These are phyloP conservation scores for Eimeria acervulina DNA, from an alignment of 169 alveolate genomes.

Conservation along the genomic window DNA sequence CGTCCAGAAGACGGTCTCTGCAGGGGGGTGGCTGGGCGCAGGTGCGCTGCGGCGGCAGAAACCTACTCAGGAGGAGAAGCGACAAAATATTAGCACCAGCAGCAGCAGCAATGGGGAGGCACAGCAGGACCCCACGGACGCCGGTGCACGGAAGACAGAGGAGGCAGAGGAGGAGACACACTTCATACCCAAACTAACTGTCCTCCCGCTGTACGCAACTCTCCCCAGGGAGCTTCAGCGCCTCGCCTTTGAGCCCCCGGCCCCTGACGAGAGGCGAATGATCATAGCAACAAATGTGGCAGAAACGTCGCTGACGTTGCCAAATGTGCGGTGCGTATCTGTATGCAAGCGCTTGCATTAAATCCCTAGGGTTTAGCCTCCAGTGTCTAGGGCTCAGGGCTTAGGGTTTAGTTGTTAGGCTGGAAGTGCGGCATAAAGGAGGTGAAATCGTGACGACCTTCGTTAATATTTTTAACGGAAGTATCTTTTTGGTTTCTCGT, in stretches of 20 bases:
- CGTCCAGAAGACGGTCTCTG: not conserved
- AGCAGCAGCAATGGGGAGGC: not conserved
- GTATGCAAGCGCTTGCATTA: not conserved
- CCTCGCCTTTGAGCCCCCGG: slow-evolving; percentile 91
- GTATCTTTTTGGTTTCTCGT: not conserved
- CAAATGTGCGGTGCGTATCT: slow-evolving; percentile 93
- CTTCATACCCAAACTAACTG: slow-evolving; percentile 54
- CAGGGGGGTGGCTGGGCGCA: slow-evolving; percentile 76
- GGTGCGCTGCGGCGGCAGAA: slow-evolving; percentile 36
- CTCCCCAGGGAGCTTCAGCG: slow-evolving; percentile 83
- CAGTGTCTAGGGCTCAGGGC: not conserved
- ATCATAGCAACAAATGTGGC: slow-evolving; percentile 99
- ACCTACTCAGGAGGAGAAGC: not conserved
- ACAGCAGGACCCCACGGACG: not conserved
- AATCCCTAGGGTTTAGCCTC: not conserved
- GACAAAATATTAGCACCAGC: not conserved
- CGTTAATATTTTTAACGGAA: not conserved
- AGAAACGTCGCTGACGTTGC: slow-evolving; percentile 99
- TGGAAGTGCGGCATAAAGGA: not conserved
- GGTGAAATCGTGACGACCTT: not conserved
- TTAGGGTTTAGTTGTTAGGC: not conserved
- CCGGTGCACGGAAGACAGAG: slow-evolving; percentile 18
- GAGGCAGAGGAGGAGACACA: not conserved
- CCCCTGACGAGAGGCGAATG: slow-evolving; percentile 95
- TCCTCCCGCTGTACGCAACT: slow-evolving; percentile 85